These are phyloP conservation scores for Sordariomycetes sp. DNA, from an alignment of 2,329 filamentous ascomycete species.

Conservation along the genomic window DNA sequence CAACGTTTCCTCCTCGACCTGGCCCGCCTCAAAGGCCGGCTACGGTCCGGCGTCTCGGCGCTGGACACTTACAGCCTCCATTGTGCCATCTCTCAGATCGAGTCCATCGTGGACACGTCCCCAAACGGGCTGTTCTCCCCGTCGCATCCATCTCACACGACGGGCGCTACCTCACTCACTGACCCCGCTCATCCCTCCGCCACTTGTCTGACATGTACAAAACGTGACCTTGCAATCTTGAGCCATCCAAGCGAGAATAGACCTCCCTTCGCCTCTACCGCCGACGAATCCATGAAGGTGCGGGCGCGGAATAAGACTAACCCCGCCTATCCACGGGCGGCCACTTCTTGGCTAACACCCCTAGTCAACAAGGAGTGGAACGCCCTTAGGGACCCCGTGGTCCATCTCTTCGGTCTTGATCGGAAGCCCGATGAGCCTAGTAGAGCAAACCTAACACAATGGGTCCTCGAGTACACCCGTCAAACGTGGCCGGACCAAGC, in stretches of 20 bases:
- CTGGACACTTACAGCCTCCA: constrained; percentile 1
- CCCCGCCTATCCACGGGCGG: neutral
- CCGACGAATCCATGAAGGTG: neutral
- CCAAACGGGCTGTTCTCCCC: neutral
- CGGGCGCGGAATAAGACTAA: constrained; percentile 2
- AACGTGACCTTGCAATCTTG: neutral
- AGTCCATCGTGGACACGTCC: neutral
- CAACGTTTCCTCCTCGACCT: neutral
- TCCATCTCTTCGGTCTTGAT: neutral
- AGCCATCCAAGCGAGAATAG: neutral
- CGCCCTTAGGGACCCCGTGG: neutral
- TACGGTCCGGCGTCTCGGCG: neutral
- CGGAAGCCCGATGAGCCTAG: neutral
- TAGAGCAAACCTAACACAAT: constrained; percentile 1
- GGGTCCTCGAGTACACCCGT: neutral
- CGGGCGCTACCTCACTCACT: neutral
- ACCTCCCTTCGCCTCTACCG: neutral
- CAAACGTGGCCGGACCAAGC: constrained; percentile 1
- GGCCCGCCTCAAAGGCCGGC: neutral
- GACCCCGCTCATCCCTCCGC: neutral
- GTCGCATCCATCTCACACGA: neutral
- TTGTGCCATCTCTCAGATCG: neutral
- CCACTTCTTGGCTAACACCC: neutral
- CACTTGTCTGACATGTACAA: neutral
- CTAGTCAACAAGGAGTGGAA: neutral